These are phyloP conservation scores for Solanum boliviense DNA, from an alignment of 257 asterid species.

Conservation along the genomic window DNA sequence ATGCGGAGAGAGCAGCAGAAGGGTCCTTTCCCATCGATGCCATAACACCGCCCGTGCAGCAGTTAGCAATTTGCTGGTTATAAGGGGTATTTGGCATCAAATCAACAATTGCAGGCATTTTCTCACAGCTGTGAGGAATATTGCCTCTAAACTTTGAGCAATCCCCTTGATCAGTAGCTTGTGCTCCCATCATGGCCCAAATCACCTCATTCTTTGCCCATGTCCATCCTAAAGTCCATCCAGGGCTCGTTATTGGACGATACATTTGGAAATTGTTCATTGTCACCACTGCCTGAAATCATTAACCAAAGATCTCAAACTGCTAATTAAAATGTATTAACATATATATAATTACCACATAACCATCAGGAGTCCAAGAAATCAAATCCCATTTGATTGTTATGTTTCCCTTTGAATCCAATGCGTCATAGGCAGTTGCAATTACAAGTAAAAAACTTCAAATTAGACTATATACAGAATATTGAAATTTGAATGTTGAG, in stretches of 20 bases:
- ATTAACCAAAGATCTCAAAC: background rate
- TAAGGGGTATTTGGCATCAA: conserved; percentile 10
- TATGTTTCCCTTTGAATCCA: conserved; percentile 8
- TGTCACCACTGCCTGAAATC: conserved; percentile 13
- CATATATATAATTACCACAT: background rate
- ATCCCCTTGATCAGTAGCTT: conserved; percentile 20
- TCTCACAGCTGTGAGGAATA: conserved; percentile 18
- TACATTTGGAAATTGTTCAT: background rate
- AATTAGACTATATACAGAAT: too few species aligned
- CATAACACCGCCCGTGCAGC: conserved; percentile 19
- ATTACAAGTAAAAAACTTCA: background rate
- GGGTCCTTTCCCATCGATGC: conserved; percentile 9
- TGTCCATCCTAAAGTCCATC: conserved; percentile 7
- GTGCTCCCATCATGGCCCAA: conserved; percentile 17
- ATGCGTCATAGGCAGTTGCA: conserved; percentile 6
- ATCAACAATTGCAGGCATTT: conserved; percentile 13
- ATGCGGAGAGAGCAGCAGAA: conserved; percentile 1
- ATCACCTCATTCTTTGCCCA: conserved; percentile 17
- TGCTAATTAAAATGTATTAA: background rate
- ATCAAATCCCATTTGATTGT: conserved; percentile 16
- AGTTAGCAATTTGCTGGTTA: conserved; percentile 17
- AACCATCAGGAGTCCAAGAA: conserved; percentile 16
- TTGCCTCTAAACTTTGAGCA: conserved; percentile 12
- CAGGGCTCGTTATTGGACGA: conserved; percentile 5
- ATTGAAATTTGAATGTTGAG: too few species aligned